A percentile compares a stretch with the other conserved stretches of the same genome.
These are phyloP conservation scores for Leccinellum albellum DNA, from an alignment of 768 basidiomycete genomes.

Conservation along the genomic window DNA sequence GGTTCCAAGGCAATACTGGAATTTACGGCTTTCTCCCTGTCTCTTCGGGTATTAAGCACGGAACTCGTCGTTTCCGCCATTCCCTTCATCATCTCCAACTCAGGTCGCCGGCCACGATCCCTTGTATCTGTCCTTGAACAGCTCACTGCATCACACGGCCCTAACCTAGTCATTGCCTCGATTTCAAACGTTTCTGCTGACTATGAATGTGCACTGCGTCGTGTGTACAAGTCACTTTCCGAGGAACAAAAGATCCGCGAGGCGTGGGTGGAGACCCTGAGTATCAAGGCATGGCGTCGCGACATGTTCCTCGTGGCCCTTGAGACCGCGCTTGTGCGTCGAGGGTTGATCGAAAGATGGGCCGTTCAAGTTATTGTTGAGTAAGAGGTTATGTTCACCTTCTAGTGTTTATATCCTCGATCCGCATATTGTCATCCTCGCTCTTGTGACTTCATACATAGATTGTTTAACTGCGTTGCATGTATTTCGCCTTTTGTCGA, in stretches of 20 bases:
- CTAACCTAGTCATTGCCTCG: conserved; percentile 30
- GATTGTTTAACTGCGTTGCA: background rate
- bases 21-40: conserved; percentile 38
- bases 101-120: conserved; percentile 35
- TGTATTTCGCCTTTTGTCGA: background rate
- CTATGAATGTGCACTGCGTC: conserved; percentile 20
- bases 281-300: conserved; percentile 42
- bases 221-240: conserved; percentile 5
- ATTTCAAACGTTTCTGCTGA: conserved; percentile 40
- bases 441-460: too few species aligned
- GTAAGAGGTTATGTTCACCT: conserved; percentile 4
- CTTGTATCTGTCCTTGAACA: conserved; percentile 37
- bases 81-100: conserved; percentile 38
- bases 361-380: conserved; percentile 22
- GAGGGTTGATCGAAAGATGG: conserved; percentile 48
- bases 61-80: conserved; percentile 41
- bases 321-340: conserved; percentile 49
- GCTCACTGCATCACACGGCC: conserved; percentile 26
- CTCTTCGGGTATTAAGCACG: conserved; percentile 32
- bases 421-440: background rate
- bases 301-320: conserved; percentile 46
- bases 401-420: background rate
- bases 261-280: conserved; percentile 16
- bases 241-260: conserved; percentile 13
- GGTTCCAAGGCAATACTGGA: conserved; percentile 28